Base-by-base conservation (phyloP, 1,284 basidiomycete genomes). In the Malassezia pachydermatis region DNA sequence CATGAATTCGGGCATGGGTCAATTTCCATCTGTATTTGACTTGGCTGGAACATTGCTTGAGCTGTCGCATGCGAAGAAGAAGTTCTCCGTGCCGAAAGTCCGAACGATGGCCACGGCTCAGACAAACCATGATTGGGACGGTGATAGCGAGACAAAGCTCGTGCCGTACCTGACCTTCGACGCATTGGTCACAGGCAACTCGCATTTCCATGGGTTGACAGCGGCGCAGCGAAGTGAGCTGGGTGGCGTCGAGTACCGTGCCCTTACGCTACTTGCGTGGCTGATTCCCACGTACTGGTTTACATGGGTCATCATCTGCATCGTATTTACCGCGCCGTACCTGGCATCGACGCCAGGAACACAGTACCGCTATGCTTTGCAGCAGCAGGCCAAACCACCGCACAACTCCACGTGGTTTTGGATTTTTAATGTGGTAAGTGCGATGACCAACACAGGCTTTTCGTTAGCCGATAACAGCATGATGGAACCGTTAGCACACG, bases 201-300 rank as follows among this genome's bases (percentile, higher is more conserved):
- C 87, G 19, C 76, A 79, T n/a, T 95, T 98, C 68, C 79, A 81
- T 41, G 76, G 79, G 33, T 73, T 95, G 44, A 86, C 83, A 0
- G 78, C 81, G 28, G 84, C 88, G 45, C 84, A 96, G 64, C 76
- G 87, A 59, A 85, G 92, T 55, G 88, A 95, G 72, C 76, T 96
- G 5, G 89, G 89, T 7, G 90, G 90, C 5, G 84, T 94, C 13
- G 92, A 98, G 72, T 96, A 88, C 65, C 79, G 88, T n/a, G 88
- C 84, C 1, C 74, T 94, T 47, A 83, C 82, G 51, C 77, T 84
- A 3, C 72, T 92, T 34, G 75, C 87, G 28, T 64, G 62, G 49
- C 51, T 73, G 17, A 53, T 67, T n/a, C 60, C 63, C 16, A 45
- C 49, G 37, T 66, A 65, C 17, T 51, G 50, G 54, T 35, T 64